These are phyloP conservation scores for Pseudozyma thailandica DNA, from an alignment of 1,284 basidiomycete species.

Conservation along the genomic window DNA sequence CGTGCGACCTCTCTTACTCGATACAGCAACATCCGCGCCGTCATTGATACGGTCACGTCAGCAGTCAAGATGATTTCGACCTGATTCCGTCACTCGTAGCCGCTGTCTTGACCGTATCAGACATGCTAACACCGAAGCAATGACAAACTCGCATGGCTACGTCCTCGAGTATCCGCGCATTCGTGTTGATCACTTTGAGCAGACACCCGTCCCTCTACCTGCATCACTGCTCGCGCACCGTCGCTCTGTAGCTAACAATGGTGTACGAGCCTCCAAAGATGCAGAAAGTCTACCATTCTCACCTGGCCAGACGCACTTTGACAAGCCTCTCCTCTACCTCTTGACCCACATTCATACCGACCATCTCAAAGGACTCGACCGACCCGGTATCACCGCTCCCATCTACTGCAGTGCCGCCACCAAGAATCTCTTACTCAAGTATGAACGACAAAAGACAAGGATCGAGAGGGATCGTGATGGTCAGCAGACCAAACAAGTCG, in stretches of 20 bases:
- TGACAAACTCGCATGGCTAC: conserved; percentile 56
- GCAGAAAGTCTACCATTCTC: conserved; percentile 18
- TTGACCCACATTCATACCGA: conserved; percentile 65
- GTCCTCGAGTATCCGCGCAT: conserved; percentile 61
- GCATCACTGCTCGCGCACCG: conserved; percentile 38
- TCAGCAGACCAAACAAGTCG: conserved; percentile 8
- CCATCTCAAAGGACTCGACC: conserved; percentile 59
- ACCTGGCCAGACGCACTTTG: conserved; percentile 42
- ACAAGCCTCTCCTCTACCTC: conserved; percentile 53
- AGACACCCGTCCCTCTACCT: conserved; percentile 30
- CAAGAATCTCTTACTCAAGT: conserved; percentile 53
- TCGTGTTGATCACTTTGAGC: conserved; percentile 59
- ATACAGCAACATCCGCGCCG: not conserved
- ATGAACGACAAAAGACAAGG: conserved; percentile 50
- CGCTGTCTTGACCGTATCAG: too few species aligned
- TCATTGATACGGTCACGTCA: too few species aligned
- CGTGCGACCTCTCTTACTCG: conserved; percentile 1
- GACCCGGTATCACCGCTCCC: conserved; percentile 42
- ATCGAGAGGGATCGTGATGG: conserved; percentile 39
- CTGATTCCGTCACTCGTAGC: not conserved
- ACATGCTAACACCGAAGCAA: not conserved
- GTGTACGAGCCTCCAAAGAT: not conserved
- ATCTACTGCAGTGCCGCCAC: conserved; percentile 59
- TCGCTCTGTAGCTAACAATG: conserved; percentile 2
- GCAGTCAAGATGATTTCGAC: too few species aligned